phyloP scores from a whole-genome alignment of 2,329 filamentous ascomycete species.

The Botrytis paeoniae region DNA sequence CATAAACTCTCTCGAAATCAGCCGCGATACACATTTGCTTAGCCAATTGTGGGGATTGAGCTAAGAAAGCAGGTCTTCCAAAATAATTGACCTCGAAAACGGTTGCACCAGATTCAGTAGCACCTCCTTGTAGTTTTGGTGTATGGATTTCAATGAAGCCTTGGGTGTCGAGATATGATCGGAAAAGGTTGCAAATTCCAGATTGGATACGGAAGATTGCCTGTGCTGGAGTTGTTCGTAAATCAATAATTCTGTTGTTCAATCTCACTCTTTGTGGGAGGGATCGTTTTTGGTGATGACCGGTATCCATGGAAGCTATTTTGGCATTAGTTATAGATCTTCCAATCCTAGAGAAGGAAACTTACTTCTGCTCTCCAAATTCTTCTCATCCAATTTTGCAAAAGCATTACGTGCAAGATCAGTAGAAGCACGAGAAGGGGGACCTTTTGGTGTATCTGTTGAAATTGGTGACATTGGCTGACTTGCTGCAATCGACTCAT shows the following conservation, averaged over 20 bases:
- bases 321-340: neutral
- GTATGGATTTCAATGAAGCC: constrained; percentile 93
- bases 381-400: constrained; percentile 12
- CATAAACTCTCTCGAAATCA: constrained; percentile 86
- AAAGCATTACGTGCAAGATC: constrained; percentile 20
- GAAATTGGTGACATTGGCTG: constrained; percentile 14
- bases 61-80: constrained; percentile 78
- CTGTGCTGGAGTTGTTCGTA: constrained; percentile 83
- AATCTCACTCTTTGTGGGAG: constrained; percentile 56
- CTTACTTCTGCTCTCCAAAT: constrained; percentile 21
- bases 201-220: constrained; percentile 85
- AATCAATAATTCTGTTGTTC: constrained; percentile 75
- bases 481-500: constrained; percentile 9
- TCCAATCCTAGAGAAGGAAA: constrained; percentile 12
- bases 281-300: constrained; percentile 28
- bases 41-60: constrained; percentile 85
- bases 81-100: constrained; percentile 95
- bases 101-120: constrained; percentile 86
- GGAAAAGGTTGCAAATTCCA: constrained; percentile 76
- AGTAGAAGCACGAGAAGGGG: constrained; percentile 12
- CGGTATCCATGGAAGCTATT: constrained; percentile 30
- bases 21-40: constrained; percentile 92
- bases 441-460: constrained; percentile 12
- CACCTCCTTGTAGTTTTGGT: constrained; percentile 84
- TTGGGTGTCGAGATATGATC: constrained; percentile 66